A percentile compares a stretch with the other conserved stretches of the same genome.
These are phyloP conservation scores for Eucalyptus erythrocorys DNA, from an alignment of 345 rosid species.

Conservation along the genomic window DNA sequence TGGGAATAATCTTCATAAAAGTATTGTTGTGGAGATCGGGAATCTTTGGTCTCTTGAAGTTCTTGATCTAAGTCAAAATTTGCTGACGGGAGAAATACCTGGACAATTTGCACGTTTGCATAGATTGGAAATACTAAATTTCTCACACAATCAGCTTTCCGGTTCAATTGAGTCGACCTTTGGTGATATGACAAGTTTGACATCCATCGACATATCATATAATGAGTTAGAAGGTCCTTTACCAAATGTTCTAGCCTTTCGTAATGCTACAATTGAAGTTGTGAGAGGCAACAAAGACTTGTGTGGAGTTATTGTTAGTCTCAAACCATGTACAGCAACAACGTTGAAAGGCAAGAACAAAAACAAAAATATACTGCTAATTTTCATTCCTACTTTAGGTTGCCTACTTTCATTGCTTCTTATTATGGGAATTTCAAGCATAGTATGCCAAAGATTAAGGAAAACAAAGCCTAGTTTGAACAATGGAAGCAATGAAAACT, in stretches of 20 bases:
- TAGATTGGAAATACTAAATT: neutral
- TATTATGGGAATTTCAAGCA: neutral
- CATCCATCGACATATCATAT: slow-evolving; percentile 3
- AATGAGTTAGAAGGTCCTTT: slow-evolving; percentile 14
- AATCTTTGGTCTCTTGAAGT: neutral
- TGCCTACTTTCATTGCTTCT: neutral
- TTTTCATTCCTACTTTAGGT: neutral
- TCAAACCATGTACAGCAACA: neutral
- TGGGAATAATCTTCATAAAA: neutral
- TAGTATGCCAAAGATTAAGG: neutral
- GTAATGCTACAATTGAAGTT: neutral
- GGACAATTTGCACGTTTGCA: neutral
- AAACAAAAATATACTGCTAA: neutral
- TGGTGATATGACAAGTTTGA: neutral
- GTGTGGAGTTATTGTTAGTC: neutral
- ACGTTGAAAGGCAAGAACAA: neutral
- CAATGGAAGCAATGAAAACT: neutral
- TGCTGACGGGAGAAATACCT: neutral
- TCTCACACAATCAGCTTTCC: neutral
- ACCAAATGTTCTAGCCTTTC: slow-evolving; percentile 12
- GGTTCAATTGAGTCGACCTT: slow-evolving; percentile 9
- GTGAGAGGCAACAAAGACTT: neutral
- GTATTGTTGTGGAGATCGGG: slow-evolving; percentile 4
- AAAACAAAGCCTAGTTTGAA: neutral
- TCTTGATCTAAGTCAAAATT: neutral